Evolutionary conservation across 2,329 filamentous ascomycete genomes (phyloP).

Genomic region (Aureobasidium sp.): DNA sequence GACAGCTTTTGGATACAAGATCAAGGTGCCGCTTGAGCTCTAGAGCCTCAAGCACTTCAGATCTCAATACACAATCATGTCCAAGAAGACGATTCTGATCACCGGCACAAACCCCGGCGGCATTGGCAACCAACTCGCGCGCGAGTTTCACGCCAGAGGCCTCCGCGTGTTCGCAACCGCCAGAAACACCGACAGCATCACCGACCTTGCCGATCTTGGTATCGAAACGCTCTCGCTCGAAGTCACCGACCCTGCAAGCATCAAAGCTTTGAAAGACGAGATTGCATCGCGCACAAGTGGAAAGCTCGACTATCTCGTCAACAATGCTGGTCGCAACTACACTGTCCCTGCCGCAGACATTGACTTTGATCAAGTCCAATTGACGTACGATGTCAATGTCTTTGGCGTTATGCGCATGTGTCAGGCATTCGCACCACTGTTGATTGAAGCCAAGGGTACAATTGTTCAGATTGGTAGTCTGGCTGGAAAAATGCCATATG

Average conservation of each 20-base stretch:
- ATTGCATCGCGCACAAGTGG: conserved; percentile 42
- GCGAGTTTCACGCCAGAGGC: conserved; percentile 48
- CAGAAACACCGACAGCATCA: conserved; percentile 43
- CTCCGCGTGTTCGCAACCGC: conserved; percentile 54
- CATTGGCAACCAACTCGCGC: conserved; percentile 53
- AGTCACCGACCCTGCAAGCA: conserved; percentile 45
- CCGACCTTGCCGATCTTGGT: conserved; percentile 42
- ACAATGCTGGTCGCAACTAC: conserved; percentile 53
- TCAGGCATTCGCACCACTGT: conserved; percentile 49
- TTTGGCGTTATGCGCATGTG: conserved; percentile 53
- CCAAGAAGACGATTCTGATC: no score
- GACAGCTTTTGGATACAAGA: background rate
- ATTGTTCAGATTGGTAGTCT: conserved; percentile 35
- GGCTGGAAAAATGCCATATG: conserved; percentile 39
- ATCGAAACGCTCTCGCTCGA: conserved; percentile 51
- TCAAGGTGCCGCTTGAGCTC: background rate
- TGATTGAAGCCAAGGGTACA: conserved; percentile 38
- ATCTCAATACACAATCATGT: no score
- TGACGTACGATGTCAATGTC: conserved; percentile 49
- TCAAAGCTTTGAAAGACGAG: conserved; percentile 41
- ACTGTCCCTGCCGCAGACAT: conserved; percentile 53
- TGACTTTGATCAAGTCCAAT: conserved; percentile 41
- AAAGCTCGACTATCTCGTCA: conserved; percentile 51
- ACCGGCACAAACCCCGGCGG: conserved; percentile 37
- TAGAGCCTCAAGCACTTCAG: no score